Conservation (phyloP, 1,284 basidiomycete species). For the Cryptococcus amylolentus region DNA sequence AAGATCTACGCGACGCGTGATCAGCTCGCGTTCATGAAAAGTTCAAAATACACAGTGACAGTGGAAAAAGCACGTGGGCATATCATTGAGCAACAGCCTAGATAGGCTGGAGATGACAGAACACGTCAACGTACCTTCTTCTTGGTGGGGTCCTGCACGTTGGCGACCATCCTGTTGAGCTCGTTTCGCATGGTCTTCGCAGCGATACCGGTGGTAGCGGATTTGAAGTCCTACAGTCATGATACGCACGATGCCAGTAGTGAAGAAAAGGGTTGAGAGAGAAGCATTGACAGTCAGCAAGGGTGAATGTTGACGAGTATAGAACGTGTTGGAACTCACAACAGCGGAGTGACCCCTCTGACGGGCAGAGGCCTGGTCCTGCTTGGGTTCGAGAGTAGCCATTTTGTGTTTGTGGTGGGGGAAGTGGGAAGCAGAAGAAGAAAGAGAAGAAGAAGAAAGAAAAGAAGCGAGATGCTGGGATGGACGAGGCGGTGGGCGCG, state of each 20-base stretch:
- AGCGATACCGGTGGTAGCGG: constrained; percentile 93
- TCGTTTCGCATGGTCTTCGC: constrained; percentile 99
- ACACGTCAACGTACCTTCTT: constrained; percentile 64
- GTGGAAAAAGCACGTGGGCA: not conserved
- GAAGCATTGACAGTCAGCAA: not conserved
- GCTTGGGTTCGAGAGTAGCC: constrained; percentile 20
- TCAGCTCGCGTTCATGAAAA: not conserved
- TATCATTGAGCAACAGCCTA: not conserved
- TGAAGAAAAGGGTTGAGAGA: not conserved
- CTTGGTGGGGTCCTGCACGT: constrained; percentile 70
- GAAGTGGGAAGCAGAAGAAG: not conserved
- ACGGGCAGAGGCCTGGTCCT: constrained; percentile 28
- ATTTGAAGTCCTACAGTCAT: constrained; percentile 72
- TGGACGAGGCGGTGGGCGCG: not conserved
- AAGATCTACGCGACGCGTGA: constrained; percentile 63
- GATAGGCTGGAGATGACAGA: constrained; percentile 4
- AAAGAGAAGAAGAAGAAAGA: not conserved
- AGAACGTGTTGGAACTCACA: constrained; percentile 30
- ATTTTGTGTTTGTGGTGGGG: constrained; percentile 8
- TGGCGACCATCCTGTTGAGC: constrained; percentile 85
- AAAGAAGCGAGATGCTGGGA: not conserved
- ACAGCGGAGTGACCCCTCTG: constrained; percentile 51
- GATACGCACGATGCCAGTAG: not conserved
- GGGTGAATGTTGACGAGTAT: not conserved
- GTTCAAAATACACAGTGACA: not conserved